These are phyloP conservation scores for Jimgerdemannia lactiflua DNA, from an alignment of 192 early-diverging fungal species.

Conservation along the genomic window DNA sequence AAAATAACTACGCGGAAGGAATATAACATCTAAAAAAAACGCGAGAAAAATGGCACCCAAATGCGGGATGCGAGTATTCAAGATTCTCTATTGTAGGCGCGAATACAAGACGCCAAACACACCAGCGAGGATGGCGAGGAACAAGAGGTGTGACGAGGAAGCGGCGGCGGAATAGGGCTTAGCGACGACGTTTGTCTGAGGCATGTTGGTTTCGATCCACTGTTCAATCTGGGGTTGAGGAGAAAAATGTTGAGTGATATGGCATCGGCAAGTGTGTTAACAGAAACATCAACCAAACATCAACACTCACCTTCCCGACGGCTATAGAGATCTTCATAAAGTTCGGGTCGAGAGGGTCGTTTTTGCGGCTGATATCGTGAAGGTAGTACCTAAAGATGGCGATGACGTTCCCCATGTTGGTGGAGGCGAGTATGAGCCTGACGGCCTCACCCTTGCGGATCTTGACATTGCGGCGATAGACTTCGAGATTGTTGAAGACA, in stretches of 20 bases:
- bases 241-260: not conserved
- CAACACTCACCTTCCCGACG: constrained; percentile 29
- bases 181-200: not conserved
- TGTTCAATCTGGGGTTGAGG: not conserved
- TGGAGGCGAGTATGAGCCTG: constrained; percentile 60
- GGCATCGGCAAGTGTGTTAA: not conserved
- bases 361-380: constrained; percentile 58
- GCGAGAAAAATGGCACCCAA: not conserved
- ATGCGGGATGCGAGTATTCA: not conserved
- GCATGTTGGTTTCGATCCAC: not conserved
- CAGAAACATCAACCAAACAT: not conserved
- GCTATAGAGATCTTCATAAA: constrained; percentile 57
- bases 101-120: not conserved
- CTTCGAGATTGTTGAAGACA: constrained; percentile 81
- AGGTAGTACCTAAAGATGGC: constrained; percentile 65
- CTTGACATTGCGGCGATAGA: constrained; percentile 85
- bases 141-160: not conserved
- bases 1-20: not conserved
- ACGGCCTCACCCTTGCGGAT: constrained; percentile 89
- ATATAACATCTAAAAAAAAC: not conserved
- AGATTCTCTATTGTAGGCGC: not conserved
- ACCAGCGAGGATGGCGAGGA: not conserved
- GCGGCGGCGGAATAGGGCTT: not conserved
- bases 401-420: constrained; percentile 54
- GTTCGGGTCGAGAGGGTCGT: constrained; percentile 56